A percentile compares a stretch with the other conserved stretches of the same genome.
Conservation (phyloP, 352 stramenopile genomes). For the Phytophthora capsici region DNA sequence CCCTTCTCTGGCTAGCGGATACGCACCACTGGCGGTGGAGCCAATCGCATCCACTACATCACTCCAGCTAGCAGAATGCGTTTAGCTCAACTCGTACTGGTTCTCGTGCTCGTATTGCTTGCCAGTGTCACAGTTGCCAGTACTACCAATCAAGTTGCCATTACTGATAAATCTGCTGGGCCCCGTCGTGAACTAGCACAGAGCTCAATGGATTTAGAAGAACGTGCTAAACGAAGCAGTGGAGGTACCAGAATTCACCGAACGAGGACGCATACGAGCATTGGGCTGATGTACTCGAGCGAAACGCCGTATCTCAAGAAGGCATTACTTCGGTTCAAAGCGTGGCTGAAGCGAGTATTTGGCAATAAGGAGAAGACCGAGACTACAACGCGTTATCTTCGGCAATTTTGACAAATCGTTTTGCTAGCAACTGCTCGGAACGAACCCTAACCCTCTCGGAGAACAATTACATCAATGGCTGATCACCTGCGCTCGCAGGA, state of each 20-base stretch:
- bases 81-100: constrained; percentile 1
- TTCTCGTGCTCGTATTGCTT: background rate
- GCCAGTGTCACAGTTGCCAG: background rate
- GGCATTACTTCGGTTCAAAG: background rate
- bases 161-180: background rate
- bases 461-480: no score
- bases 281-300: constrained; percentile 16
- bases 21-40: no score
- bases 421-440: no score
- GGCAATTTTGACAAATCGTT: no score
- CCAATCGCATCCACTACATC: no score
- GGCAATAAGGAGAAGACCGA: constrained; percentile 4
- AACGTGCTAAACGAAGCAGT: constrained; percentile 6
- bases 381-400: background rate
- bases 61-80: constrained; percentile 2
- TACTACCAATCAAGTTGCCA: background rate
- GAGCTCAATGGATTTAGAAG: background rate
- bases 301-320: constrained; percentile 13
- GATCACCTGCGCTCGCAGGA: no score
- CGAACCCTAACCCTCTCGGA: no score
- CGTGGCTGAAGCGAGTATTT: background rate
- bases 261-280: constrained; percentile 5
- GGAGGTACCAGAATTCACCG: background rate
- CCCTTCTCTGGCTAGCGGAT: no score
- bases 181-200: background rate